phyloP scores from a whole-genome alignment of 2,329 filamentous ascomycete genomes.

The Aspergillus udagawae region DNA sequence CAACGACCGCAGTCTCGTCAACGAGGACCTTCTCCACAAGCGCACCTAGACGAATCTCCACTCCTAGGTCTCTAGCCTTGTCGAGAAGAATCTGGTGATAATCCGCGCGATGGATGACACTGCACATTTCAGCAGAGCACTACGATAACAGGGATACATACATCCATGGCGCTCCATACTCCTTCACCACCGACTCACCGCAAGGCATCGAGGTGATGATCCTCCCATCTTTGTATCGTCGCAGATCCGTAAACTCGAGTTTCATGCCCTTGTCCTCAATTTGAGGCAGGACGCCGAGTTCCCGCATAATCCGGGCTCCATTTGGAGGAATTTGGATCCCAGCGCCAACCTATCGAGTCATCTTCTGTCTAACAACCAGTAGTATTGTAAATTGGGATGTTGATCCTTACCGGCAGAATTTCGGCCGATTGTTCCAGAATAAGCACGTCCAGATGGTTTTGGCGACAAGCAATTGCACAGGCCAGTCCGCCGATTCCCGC shows the following conservation, averaged over 20 bases:
- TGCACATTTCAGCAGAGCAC: background rate
- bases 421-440: conserved; percentile 19
- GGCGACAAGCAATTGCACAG: conserved; percentile 23
- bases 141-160: conserved; percentile 2
- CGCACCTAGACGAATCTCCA: conserved; percentile 4
- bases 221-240: conserved; percentile 17
- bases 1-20: conserved; percentile 3
- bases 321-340: conserved; percentile 29
- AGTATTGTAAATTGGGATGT: background rate
- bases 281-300: conserved; percentile 13
- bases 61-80: conserved; percentile 11
- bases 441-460: conserved; percentile 13
- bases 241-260: conserved; percentile 13
- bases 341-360: conserved; percentile 15
- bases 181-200: conserved; percentile 15
- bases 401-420: conserved; percentile 3
- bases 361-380: too few relatives aligned
- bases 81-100: conserved; percentile 16
- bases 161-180: conserved; percentile 24
- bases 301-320: conserved; percentile 15
- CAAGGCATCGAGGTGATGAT: conserved; percentile 18
- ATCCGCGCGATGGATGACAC: conserved; percentile 19
- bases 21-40: conserved; percentile 5
- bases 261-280: conserved; percentile 7
- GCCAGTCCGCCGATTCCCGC: conserved; percentile 19